phyloP scores from a whole-genome alignment of 257 asterid species.

The Apocynum venetum region DNA sequence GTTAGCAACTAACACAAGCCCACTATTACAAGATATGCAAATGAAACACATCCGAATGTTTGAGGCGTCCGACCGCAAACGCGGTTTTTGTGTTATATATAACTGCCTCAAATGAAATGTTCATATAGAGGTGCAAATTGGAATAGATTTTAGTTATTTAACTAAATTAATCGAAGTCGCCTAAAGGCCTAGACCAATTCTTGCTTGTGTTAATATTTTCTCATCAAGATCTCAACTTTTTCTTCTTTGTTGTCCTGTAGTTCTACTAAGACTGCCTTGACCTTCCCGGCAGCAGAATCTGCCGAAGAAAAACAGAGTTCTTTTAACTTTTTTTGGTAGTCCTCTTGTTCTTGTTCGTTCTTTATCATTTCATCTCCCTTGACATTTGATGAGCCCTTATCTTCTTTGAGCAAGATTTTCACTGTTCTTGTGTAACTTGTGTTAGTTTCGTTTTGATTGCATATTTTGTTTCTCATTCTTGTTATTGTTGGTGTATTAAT shows the following conservation, averaged over 20 bases:
- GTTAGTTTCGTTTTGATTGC: background rate
- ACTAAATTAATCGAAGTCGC: background rate
- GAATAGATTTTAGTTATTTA: background rate
- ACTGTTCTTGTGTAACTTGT: background rate
- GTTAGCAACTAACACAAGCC: too few species aligned
- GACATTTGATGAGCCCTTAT: background rate
- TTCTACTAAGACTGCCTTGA: slow-evolving; percentile 18
- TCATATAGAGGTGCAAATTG: background rate
- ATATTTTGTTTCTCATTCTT: background rate
- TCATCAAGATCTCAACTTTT: slow-evolving; percentile 45
- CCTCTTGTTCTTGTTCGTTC: slow-evolving; percentile 2
- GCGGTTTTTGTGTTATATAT: background rate
- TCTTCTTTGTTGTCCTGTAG: slow-evolving; percentile 10
- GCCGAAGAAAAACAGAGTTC: slow-evolving; percentile 15
- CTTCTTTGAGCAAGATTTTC: slow-evolving; percentile 1
- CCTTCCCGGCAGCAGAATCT: slow-evolving; percentile 19
- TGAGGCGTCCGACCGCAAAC: background rate
- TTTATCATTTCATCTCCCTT: background rate
- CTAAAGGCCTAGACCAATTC: slow-evolving; percentile 22
- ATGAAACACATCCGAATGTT: background rate
- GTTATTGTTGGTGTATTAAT: background rate
- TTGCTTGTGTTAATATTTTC: slow-evolving; percentile 6
- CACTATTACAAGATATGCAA: background rate
- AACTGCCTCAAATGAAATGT: background rate
- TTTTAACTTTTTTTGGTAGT: background rate